Percentiles rank a stretch among this genome's conserved stretches.
These are phyloP conservation scores for Ceratocystis huliohia DNA, from an alignment of 2,329 filamentous ascomycete genomes.

Conservation along the genomic window DNA sequence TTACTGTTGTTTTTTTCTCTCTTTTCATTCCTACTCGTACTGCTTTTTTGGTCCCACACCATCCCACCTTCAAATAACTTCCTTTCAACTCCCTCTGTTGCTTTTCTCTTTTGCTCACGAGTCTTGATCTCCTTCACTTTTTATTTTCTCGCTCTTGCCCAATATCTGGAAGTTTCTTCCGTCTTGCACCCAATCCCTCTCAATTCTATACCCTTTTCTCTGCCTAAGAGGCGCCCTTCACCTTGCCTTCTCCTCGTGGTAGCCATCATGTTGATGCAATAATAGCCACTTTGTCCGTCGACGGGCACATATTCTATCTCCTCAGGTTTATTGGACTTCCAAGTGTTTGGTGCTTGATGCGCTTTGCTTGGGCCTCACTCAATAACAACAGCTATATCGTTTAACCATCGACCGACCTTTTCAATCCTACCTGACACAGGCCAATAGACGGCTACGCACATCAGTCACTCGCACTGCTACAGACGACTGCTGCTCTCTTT, in stretches of 20 bases:
- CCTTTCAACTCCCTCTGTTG: slow-evolving; percentile 13
- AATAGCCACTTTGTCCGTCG: slow-evolving; percentile 18
- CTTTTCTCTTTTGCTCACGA: not conserved
- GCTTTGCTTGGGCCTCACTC: slow-evolving; percentile 6
- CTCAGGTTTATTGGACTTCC: slow-evolving; percentile 8
- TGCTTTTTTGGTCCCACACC: slow-evolving; percentile 14
- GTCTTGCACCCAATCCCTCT: not conserved
- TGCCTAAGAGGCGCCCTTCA: slow-evolving; percentile 18
- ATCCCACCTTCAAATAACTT: slow-evolving; percentile 17
- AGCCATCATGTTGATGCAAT: slow-evolving; percentile 19
- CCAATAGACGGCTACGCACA: not conserved
- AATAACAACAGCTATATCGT: slow-evolving; percentile 1
- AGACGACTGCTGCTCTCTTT: not conserved
- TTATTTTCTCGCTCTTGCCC: slow-evolving; percentile 8
- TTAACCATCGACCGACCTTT: not conserved
- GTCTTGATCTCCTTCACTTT: slow-evolving; percentile 9
- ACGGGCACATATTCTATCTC: slow-evolving; percentile 15
- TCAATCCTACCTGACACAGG: not conserved
- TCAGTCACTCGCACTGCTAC: not conserved
- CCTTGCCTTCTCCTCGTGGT: slow-evolving; percentile 12
- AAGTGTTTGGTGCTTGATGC: slow-evolving; percentile 10
- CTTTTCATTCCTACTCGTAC: slow-evolving; percentile 2
- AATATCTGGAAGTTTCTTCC: not conserved
- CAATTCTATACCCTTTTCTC: slow-evolving; percentile 2
- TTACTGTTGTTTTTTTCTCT: not conserved